phyloP scores from a whole-genome alignment of 306 rosid species.

The Arachis hypogaea region DNA sequence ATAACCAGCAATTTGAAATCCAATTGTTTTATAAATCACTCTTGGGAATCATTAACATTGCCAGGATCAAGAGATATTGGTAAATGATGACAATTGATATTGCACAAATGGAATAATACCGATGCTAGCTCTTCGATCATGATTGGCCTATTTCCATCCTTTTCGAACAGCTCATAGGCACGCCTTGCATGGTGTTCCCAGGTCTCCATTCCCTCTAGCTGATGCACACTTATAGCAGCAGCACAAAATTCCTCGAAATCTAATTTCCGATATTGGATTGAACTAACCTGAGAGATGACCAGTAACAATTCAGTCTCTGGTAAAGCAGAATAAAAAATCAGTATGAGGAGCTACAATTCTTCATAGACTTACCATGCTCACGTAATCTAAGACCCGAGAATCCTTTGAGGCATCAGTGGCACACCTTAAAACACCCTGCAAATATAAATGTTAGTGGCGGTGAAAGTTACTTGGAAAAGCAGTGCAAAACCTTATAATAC shows the following conservation, averaged over 20 bases:
- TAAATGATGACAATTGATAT: not conserved
- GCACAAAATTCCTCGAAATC: conserved; percentile 94
- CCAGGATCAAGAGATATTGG: not conserved
- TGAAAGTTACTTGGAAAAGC: conserved; percentile 12
- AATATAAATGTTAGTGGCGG: conserved; percentile 37
- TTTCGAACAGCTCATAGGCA: conserved; percentile 84
- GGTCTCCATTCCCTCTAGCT: conserved; percentile 72
- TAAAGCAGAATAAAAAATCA: conserved; percentile 11
- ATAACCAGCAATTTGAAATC: conserved; percentile 3
- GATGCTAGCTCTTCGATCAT: conserved; percentile 93
- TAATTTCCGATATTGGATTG: conserved; percentile 73
- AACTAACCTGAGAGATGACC: conserved; percentile 67
- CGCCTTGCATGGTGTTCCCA: conserved; percentile 91
- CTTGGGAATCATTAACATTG: conserved; percentile 1
- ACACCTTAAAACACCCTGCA: conserved; percentile 67
- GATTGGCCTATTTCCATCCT: conserved; percentile 84
- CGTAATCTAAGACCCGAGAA: conserved; percentile 68
- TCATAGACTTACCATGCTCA: conserved; percentile 58
- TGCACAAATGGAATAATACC: conserved; percentile 47
- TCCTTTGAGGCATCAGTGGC: conserved; percentile 84
- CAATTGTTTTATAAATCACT: not conserved
- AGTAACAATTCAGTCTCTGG: conserved; percentile 15
- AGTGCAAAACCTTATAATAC: not conserved
- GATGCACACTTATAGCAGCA: conserved; percentile 85
- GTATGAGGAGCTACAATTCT: conserved; percentile 5